phyloP scores from a whole-genome alignment of 2,329 filamentous ascomycete species.

The Shiraia sp. region DNA sequence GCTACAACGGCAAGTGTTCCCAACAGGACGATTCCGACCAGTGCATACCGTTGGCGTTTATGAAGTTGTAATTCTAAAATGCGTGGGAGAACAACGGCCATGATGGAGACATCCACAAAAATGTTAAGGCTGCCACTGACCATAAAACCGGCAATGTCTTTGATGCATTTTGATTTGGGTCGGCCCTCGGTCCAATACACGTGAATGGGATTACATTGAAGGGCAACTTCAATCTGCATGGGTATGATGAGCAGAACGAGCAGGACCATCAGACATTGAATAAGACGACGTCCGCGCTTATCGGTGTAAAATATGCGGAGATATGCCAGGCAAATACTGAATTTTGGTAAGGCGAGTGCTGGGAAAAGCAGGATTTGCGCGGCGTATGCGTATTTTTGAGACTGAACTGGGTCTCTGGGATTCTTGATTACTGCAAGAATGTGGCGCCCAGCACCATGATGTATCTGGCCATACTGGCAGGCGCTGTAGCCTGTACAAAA shows the following conservation, averaged over 20 bases:
- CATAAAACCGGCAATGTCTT: slow-evolving; percentile 13
- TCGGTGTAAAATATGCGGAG: slow-evolving; percentile 26
- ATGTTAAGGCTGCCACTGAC: slow-evolving; percentile 19
- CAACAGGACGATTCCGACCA: slow-evolving; percentile 22
- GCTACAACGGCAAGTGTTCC: slow-evolving; percentile 21
- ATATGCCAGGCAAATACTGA: slow-evolving; percentile 29
- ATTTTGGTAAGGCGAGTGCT: slow-evolving; percentile 21
- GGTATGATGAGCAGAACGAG: slow-evolving; percentile 15
- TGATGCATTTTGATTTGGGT: slow-evolving; percentile 17
- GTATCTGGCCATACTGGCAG: slow-evolving; percentile 26
- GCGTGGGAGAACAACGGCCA: slow-evolving; percentile 24
- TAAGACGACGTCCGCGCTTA: slow-evolving; percentile 16
- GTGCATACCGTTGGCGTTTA: slow-evolving; percentile 15
- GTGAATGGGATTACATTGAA: slow-evolving; percentile 22
- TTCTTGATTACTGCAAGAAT: slow-evolving; percentile 3
- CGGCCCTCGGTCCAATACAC: slow-evolving; percentile 26
- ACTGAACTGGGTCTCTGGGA: slow-evolving; percentile 6
- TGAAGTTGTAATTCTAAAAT: slow-evolving; percentile 21
- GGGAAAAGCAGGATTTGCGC: slow-evolving; percentile 17
- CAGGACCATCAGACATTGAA: slow-evolving; percentile 13
- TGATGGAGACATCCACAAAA: slow-evolving; percentile 19
- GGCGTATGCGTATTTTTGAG: slow-evolving; percentile 24
- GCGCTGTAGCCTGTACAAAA: slow-evolving; percentile 20
- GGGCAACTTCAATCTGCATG: slow-evolving; percentile 14
- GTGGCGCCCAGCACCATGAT: slow-evolving; percentile 21